Percentiles rank a stretch among this genome's conserved stretches.
Evolutionary conservation across 371 early-diverging fungal genomes (phyloP).

Genomic region (Apophysomyces trapeziformis): DNA sequence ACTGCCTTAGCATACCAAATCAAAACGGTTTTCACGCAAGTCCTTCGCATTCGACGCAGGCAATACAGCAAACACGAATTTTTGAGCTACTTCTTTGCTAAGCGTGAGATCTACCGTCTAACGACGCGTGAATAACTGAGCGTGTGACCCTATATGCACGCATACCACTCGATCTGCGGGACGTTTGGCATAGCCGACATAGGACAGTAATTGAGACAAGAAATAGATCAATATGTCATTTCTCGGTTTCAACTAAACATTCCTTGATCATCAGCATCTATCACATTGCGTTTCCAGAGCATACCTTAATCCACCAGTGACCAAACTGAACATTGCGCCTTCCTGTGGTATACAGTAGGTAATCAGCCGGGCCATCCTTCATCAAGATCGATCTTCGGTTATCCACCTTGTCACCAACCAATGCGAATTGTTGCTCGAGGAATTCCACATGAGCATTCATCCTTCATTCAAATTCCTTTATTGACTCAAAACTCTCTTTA

Average conservation of each 20-base stretch:
- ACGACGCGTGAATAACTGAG: neutral
- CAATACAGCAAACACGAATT: conserved; percentile 72
- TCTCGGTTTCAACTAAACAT: conserved; percentile 46
- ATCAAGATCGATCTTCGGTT: conserved; percentile 47
- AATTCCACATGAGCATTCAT: conserved; percentile 34
- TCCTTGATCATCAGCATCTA: neutral
- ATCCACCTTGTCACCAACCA: conserved; percentile 65
- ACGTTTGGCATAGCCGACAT: conserved; percentile 28
- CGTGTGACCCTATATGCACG: neutral
- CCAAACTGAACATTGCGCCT: conserved; percentile 69
- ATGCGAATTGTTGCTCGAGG: conserved; percentile 61
- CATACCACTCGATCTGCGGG: conserved; percentile 42
- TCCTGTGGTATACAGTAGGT: conserved; percentile 74
- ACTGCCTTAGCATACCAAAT: conserved; percentile 50
- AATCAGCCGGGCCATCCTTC: conserved; percentile 75
- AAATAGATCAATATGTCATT: conserved; percentile 42
- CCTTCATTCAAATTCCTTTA: conserved; percentile 32
- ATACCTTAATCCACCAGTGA: conserved; percentile 70
- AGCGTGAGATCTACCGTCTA: conserved; percentile 37
- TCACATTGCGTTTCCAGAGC: neutral
- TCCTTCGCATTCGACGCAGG: conserved; percentile 54
- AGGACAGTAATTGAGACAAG: conserved; percentile 27
- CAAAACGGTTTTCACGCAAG: conserved; percentile 64
- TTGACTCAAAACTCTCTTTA: neutral
- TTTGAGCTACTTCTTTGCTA: conserved; percentile 49